phyloP scores from a whole-genome alignment of 129 eudicot species.

The Smallanthus sonchifolius region DNA sequence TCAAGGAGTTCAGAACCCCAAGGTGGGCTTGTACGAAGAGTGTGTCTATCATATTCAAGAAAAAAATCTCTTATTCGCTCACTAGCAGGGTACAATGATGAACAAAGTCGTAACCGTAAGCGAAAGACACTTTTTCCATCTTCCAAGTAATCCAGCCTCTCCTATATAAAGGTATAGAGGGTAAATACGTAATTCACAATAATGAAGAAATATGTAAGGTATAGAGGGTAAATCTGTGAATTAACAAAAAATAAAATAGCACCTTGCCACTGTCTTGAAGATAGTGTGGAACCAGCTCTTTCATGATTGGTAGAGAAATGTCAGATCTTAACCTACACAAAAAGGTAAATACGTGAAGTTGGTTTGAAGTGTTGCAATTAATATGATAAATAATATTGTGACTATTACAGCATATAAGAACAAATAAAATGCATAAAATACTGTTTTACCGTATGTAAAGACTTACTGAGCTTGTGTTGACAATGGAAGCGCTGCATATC shows the following conservation, averaged over 20 bases:
- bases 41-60: conserved; percentile 95
- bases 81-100: conserved; percentile 84
- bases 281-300: conserved; percentile 92
- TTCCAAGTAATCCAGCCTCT: conserved; percentile 89
- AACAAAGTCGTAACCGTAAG: conserved; percentile 83
- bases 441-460: neutral
- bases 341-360: conserved; percentile 4
- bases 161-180: conserved; percentile 41
- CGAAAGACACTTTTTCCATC: conserved; percentile 86
- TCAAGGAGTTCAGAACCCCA: conserved; percentile 99
- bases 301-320: conserved; percentile 84
- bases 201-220: conserved; percentile 1
- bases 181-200: neutral
- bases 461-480: conserved; percentile 90
- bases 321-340: conserved; percentile 78
- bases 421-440: neutral
- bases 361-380: neutral
- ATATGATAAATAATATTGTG: neutral
- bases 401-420: neutral
- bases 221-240: neutral
- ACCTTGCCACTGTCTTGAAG: conserved; percentile 94
- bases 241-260: conserved; percentile 10
- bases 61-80: conserved; percentile 97
- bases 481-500: conserved; percentile 87
- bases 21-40: conserved; percentile 97